phyloP scores from a whole-genome alignment of 2,329 filamentous ascomycete genomes.

The Acarospora socialis region DNA sequence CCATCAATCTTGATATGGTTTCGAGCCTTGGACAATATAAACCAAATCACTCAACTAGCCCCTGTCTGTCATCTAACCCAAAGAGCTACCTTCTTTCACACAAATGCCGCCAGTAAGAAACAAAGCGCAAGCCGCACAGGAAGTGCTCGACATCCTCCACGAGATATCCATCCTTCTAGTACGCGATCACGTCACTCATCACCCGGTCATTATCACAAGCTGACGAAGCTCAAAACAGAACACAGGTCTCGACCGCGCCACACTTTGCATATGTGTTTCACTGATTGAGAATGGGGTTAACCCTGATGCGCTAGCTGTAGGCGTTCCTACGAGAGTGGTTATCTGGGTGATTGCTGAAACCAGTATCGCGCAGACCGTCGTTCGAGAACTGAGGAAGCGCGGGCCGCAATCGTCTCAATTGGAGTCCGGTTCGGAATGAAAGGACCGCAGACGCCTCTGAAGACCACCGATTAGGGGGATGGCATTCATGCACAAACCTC shows the following conservation, averaged over 20 bases:
- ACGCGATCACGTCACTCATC: conserved; percentile 9
- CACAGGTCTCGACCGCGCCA: conserved; percentile 79
- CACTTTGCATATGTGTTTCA: conserved; percentile 87
- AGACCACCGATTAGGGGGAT: not conserved
- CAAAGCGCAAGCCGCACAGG: conserved; percentile 35
- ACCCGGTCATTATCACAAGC: too few species aligned
- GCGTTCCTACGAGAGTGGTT: conserved; percentile 22
- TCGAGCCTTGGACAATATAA: too few species aligned
- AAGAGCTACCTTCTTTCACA: too few species aligned
- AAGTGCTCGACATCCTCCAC: conserved; percentile 37
- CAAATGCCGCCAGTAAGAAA: too few species aligned
- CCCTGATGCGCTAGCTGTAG: conserved; percentile 82
- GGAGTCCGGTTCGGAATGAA: conserved; percentile 17
- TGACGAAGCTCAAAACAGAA: conserved; percentile 46
- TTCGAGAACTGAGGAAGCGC: conserved; percentile 32
- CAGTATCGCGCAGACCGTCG: conserved; percentile 25
- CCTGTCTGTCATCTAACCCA: too few species aligned
- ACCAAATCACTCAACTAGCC: too few species aligned
- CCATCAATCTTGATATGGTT: too few species aligned
- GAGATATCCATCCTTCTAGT: conserved; percentile 36
- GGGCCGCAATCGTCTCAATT: conserved; percentile 16
- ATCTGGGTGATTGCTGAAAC: conserved; percentile 2
- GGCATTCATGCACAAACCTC: not conserved
- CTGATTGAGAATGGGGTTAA: conserved; percentile 96
- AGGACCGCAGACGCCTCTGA: conserved; percentile 12